These are phyloP conservation scores for Daedaleopsis sinensis DNA, from an alignment of 768 basidiomycete genomes.

Conservation along the genomic window DNA sequence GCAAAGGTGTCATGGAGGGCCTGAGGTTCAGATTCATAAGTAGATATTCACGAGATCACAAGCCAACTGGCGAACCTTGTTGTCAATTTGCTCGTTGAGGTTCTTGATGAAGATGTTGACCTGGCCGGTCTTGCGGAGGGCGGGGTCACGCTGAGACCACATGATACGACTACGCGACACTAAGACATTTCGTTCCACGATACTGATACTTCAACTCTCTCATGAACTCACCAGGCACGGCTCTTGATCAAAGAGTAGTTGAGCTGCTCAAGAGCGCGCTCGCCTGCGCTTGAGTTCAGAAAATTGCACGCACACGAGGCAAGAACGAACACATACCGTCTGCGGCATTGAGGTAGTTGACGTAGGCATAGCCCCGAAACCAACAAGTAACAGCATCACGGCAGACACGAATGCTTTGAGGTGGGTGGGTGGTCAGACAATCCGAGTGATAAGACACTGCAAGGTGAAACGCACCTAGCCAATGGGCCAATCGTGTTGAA, in stretches of 20 bases:
- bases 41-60: not conserved
- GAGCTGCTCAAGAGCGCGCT: slow-evolving; percentile 97
- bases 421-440: slow-evolving; percentile 4
- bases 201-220: not conserved
- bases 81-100: slow-evolving; percentile 94
- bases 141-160: slow-evolving; percentile 99
- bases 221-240: slow-evolving; percentile 76
- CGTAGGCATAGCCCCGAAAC: slow-evolving; percentile 99
- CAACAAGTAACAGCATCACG: slow-evolving; percentile 99
- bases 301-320: slow-evolving; percentile 11
- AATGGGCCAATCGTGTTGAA: slow-evolving; percentile 99
- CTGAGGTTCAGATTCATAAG: slow-evolving; percentile 39
- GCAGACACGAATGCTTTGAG: slow-evolving; percentile 91
- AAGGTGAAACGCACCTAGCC: slow-evolving; percentile 66
- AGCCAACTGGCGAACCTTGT: slow-evolving; percentile 64
- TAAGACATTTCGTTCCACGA: not conserved
- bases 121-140: slow-evolving; percentile 98
- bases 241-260: slow-evolving; percentile 99
- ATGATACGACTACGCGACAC: slow-evolving; percentile 86
- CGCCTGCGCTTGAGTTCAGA: slow-evolving; percentile 52
- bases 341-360: slow-evolving; percentile 94
- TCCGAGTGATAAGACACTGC: slow-evolving; percentile 9
- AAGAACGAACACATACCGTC: slow-evolving; percentile 66
- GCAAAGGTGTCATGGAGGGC: slow-evolving; percentile 99
- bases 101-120: slow-evolving; percentile 99